Evolutionary conservation across 352 stramenopile genomes (phyloP).

Genomic region (Globisporangium nodosum): DNA sequence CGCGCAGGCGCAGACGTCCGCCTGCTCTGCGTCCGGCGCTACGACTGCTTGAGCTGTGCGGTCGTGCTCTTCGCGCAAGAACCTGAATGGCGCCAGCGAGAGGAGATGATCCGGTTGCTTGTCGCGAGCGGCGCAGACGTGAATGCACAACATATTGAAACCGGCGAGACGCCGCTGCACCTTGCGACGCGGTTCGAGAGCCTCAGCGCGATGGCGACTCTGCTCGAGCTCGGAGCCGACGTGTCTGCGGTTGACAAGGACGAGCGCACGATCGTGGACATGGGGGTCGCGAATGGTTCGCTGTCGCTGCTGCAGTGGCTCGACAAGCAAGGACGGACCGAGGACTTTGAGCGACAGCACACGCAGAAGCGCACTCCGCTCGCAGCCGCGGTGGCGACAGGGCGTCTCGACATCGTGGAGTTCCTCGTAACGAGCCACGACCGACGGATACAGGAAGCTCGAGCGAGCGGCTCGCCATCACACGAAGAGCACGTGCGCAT

Average conservation of each 20-base stretch:
- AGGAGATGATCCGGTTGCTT: not conserved
- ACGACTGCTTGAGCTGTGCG: slow-evolving; percentile 3
- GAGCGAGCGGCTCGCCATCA: not conserved
- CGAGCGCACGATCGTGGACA: not conserved
- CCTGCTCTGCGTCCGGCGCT: not conserved
- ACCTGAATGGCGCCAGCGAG: not conserved
- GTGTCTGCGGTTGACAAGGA: not conserved
- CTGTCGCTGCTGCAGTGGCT: slow-evolving; percentile 2
- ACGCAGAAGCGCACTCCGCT: not conserved
- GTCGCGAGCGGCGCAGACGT: not conserved
- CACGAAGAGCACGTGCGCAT: not conserved
- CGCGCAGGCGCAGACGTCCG: not conserved
- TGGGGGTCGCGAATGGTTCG: not conserved
- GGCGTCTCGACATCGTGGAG: not conserved
- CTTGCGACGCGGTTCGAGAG: slow-evolving; percentile 1
- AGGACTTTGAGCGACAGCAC: not conserved
- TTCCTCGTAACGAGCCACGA: not conserved
- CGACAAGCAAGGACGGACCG: not conserved
- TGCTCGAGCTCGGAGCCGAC: not conserved
- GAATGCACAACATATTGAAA: not conserved
- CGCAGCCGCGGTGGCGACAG: not conserved
- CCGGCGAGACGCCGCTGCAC: slow-evolving; percentile 3
- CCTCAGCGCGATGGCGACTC: not conserved
- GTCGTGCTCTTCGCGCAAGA: not conserved
- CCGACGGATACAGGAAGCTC: not conserved